These are phyloP conservation scores for Septoria linicola DNA, from an alignment of 2,329 filamentous ascomycete species.

Conservation along the genomic window DNA sequence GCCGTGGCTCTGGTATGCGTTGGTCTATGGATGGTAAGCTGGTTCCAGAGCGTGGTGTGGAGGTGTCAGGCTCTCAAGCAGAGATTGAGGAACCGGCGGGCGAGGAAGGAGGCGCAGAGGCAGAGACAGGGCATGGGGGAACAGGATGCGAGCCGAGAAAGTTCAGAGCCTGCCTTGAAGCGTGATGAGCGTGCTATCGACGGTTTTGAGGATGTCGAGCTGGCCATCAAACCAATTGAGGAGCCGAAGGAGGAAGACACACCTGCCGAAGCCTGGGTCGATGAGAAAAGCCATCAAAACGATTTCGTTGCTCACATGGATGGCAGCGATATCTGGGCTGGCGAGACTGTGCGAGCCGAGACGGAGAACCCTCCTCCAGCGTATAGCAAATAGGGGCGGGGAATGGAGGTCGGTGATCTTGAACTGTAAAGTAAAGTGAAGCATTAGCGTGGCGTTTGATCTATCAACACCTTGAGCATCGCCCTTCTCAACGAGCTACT, in stretches of 20 bases:
- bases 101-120: slow-evolving; percentile 4
- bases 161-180: background rate
- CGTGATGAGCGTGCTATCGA: background rate
- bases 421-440: too few relatives aligned
- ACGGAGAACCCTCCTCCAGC: slow-evolving; percentile 6
- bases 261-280: slow-evolving; percentile 2
- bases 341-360: background rate
- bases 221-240: background rate
- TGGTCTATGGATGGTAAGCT: slow-evolving; percentile 3
- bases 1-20: slow-evolving; percentile 5
- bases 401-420: too few relatives aligned
- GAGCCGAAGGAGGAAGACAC: background rate
- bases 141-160: background rate
- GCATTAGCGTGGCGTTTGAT: too few relatives aligned
- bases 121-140: background rate
- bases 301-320: slow-evolving; percentile 5
- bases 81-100: background rate
- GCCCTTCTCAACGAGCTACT: too few relatives aligned
- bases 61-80: slow-evolving; percentile 12
- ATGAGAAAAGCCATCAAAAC: slow-evolving; percentile 11
- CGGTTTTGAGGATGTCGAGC: background rate
- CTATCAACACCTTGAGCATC: too few relatives aligned
- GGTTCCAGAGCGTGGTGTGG: slow-evolving; percentile 12
- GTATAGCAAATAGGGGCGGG: background rate
- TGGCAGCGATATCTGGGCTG: background rate